Evolutionary conservation across 2,329 filamentous ascomycete species (phyloP), one percentile per base, ranked within the genome.

Genomic region (Trichoderma endophyticum): DNA sequence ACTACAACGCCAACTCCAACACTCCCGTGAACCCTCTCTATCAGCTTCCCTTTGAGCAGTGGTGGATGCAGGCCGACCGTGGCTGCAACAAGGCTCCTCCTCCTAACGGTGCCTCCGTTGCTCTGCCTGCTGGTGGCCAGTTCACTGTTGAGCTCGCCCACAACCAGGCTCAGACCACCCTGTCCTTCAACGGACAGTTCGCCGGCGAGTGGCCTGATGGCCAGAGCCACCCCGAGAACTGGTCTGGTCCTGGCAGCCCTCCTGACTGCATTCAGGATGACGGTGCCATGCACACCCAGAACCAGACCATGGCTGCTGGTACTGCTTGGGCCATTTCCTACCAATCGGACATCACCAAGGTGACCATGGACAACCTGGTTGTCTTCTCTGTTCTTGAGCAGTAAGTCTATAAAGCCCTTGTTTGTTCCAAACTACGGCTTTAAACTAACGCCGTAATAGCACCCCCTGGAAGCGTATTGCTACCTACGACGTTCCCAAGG

Each of bases 321-420:
- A 84, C 83, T 6, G 84, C 84, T 0, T 85, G 81, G 73, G 85
- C 84, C 2, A 86, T 86, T 62, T 83, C 81, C 51, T 86, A 86
- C 74, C 76, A 84, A 48, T 78, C 78, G 3, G 81, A 86, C 26
- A 72, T 85, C 26, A 74, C 76, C 39, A 77, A 82, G 15, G 83
- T 86, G 8, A 84, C 80, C 3, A 81, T 84, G 77, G 83, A 85
- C 70, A 85, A 86, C 71, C 76, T 86, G 32, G 83, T 82, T 2
- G 83, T 87, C 9, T 86, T 86, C 72, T 81, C 81, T 3, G 82
- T 84, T 3, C 74, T 80, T 39, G 76, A 81, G 60, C 78, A 84
- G 78, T 83, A 76, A 72, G 80, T 77, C 6, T 36, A 26, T 34
- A 24, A 43, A 14, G 34, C 7, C 9, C 15, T n/a, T 15, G 12